Evolutionary conservation across 495 filamentous ascomycete species (phyloP), one percentile per base, ranked within the genome.

Genomic region (Penicillium subrubescens): DNA sequence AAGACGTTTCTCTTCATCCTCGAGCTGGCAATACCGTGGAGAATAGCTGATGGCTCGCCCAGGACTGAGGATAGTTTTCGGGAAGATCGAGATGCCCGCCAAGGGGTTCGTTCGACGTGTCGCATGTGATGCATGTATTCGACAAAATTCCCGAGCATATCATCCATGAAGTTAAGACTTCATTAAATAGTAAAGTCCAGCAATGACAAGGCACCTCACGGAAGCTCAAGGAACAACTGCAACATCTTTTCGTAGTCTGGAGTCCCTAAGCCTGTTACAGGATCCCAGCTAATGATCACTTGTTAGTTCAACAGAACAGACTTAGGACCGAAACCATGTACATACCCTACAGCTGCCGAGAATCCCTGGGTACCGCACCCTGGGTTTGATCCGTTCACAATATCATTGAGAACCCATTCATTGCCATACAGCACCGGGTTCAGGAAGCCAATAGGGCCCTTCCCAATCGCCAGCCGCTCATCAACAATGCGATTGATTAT

Each of bases 401-500:
- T 52, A 31, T 52, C 50, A 31, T 52, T 52, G 14, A 52, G 50
- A 52, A 31, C 50, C 50, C 50, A 52, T 27, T 27, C 50, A 31
- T 52, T 52, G 1, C 31, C 50, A 52, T 52, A 52, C 3, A 52
- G 50, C 25, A 52, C 50, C 11, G 50, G 50, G 31, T 52, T 52
- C 17, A 52, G 25, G 25, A 52, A 52, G 23, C 50, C 50, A 31
- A 52, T 29, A 11, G 50, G 50, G 12, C 50, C 50, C 25, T 52
- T 52, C 25, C 50, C 50, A 31, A 52, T 52, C 7, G 50, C 50
- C 29, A 52, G 29, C 29, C 50, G 25, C 50, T 52, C 50, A 52
- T 52, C 50, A 7, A 52, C 50, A 29, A 52, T 52, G 1, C 50
- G 23, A 5, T 52, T 52, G 1, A 52, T 17, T 31, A 52, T 52